phyloP scores from a whole-genome alignment of 2,329 filamentous ascomycete species.

The Penicillium carneum region DNA sequence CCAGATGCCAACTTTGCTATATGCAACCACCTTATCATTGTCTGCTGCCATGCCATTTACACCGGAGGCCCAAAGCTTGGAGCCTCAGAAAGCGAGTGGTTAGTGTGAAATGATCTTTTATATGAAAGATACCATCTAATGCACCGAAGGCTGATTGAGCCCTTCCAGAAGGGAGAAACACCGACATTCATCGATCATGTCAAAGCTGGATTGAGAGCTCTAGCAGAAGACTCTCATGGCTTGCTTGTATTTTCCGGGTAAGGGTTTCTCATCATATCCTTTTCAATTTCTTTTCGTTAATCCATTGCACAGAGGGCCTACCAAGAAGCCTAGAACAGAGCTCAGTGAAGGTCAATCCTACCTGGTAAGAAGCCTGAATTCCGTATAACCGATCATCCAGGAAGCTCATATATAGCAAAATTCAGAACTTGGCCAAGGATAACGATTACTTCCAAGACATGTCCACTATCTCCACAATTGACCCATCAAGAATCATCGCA shows the following conservation, averaged over 20 bases:
- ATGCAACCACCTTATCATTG: constrained; percentile 69
- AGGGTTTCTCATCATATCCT: constrained; percentile 25
- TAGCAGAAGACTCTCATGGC: constrained; percentile 57
- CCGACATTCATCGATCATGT: constrained; percentile 81
- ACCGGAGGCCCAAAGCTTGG: constrained; percentile 64
- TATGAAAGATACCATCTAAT: neutral
- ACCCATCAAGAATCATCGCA: constrained; percentile 55
- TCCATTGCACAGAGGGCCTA: constrained; percentile 62
- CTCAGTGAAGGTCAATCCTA: constrained; percentile 71
- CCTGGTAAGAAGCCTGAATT: constrained; percentile 47
- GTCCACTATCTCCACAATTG: constrained; percentile 21
- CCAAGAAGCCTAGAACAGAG: constrained; percentile 61
- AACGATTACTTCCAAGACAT: constrained; percentile 44
- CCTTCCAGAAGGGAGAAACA: constrained; percentile 79
- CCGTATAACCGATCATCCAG: neutral
- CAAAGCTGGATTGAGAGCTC: constrained; percentile 65
- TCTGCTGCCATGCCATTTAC: constrained; percentile 87
- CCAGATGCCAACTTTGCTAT: neutral
- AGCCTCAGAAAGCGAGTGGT: constrained; percentile 67
- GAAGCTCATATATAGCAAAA: constrained; percentile 10
- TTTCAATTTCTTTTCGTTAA: constrained; percentile 30
- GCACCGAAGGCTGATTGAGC: constrained; percentile 68
- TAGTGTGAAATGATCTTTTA: constrained; percentile 9
- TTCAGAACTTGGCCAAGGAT: constrained; percentile 44
- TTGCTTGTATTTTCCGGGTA: constrained; percentile 78